These are phyloP conservation scores for Colletotrichum sp. DNA, from an alignment of 2,329 filamentous ascomycete species.

Conservation along the genomic window DNA sequence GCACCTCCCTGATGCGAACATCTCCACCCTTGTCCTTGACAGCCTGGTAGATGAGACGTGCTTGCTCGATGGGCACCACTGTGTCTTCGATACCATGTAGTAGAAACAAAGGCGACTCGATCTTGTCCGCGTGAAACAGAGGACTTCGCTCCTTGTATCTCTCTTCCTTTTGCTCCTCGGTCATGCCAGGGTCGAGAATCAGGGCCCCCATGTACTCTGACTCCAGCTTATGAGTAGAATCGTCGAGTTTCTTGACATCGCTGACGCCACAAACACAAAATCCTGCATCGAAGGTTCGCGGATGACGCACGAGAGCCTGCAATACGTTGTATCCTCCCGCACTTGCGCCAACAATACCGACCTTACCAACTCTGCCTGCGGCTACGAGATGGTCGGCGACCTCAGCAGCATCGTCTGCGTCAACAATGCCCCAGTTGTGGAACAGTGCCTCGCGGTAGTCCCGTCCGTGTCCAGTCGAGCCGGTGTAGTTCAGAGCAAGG, in stretches of 20 bases:
- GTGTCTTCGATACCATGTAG: constrained; percentile 60
- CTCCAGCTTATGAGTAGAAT: constrained; percentile 62
- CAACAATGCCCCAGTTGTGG: constrained; percentile 54
- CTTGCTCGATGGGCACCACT: constrained; percentile 64
- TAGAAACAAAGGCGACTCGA: constrained; percentile 57
- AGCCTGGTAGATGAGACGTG: constrained; percentile 53
- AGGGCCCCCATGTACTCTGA: constrained; percentile 53
- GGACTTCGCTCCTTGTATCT: constrained; percentile 54
- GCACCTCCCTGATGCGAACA: constrained; percentile 51
- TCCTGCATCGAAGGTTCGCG: constrained; percentile 52
- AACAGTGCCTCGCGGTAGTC: constrained; percentile 54
- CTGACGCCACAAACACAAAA: constrained; percentile 56
- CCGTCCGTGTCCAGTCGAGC: constrained; percentile 55
- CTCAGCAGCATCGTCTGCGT: constrained; percentile 54
- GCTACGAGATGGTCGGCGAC: constrained; percentile 45
- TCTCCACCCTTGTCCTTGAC: constrained; percentile 44
- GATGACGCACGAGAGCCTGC: constrained; percentile 50
- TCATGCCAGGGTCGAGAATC: constrained; percentile 38
- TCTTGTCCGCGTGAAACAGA: constrained; percentile 49
- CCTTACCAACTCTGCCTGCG: constrained; percentile 38
- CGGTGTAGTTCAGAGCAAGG: constrained; percentile 55
- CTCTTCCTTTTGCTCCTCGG: constrained; percentile 40
- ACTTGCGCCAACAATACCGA: constrained; percentile 55
- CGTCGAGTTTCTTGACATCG: constrained; percentile 49
- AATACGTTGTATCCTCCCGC: constrained; percentile 61